These are phyloP conservation scores for Fusarium sp. DNA, from an alignment of 2,329 filamentous ascomycete species.

Conservation along the genomic window DNA sequence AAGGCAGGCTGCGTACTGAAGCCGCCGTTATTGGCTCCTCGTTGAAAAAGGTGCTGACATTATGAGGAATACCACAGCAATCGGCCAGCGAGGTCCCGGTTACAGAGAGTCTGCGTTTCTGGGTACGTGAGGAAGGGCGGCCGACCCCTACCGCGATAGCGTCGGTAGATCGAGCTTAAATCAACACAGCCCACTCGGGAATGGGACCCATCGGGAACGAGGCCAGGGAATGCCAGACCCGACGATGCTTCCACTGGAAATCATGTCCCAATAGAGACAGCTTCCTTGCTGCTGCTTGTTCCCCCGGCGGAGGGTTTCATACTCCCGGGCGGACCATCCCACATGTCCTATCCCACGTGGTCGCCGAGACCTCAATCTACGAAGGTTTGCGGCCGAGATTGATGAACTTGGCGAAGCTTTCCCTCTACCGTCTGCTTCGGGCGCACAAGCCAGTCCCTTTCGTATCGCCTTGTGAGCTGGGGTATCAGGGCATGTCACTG, in stretches of 20 bases:
- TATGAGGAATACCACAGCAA: not conserved
- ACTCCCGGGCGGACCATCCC: slow-evolving; percentile 22
- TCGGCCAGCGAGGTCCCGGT: not conserved
- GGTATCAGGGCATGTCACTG: not conserved
- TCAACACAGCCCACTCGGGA: slow-evolving; percentile 18
- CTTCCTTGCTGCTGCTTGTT: not conserved
- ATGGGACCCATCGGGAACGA: not conserved
- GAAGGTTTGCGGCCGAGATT: not conserved
- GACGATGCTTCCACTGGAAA: not conserved
- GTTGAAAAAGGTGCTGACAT: not conserved
- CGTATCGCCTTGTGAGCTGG: slow-evolving; percentile 27
- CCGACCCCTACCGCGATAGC: slow-evolving; percentile 28
- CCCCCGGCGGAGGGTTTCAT: slow-evolving; percentile 15
- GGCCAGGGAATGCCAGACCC: not conserved
- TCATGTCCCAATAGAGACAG: slow-evolving; percentile 9
- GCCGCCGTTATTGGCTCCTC: not conserved
- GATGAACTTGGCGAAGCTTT: not conserved
- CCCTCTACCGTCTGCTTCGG: not conserved
- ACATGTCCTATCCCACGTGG: slow-evolving; percentile 17
- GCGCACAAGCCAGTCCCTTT: not conserved
- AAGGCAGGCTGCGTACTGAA: not conserved
- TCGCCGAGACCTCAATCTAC: slow-evolving; percentile 1
- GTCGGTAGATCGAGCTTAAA: slow-evolving; percentile 1
- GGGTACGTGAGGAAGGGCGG: slow-evolving; percentile 18
- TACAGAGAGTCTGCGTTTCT: not conserved